Base-by-base conservation (phyloP, 2,329 filamentous ascomycete genomes). In the Venturia asperata region DNA sequence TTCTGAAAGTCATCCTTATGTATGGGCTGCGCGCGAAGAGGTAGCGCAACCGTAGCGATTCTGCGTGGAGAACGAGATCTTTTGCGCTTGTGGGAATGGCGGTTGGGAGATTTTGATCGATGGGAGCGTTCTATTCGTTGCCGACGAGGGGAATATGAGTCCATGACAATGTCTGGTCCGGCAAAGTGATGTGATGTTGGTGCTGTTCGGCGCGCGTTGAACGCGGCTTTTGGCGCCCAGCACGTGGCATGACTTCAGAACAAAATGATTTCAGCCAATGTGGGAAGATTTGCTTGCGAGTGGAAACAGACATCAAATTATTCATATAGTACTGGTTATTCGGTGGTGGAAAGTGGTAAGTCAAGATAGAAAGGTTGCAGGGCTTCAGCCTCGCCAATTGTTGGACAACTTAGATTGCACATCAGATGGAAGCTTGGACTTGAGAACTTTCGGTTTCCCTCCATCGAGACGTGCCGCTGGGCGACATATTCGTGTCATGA, bases 1-100 rank as follows among this genome's bases (percentile, higher is more conserved):
- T 77, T 70, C 1, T 78, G 75, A n/a, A 88, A 80, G 69, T 95
- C 90, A 64, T 82, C 80, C 72, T 89, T 92, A 9, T 82, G 83
- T 5, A 97, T 80, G 55, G 80, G 79, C 15, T 83, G 82, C 3
- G 90, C 86, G 63, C 82, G 79, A 70, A 85, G 87, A 0, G 92
- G 92, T 11, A 95, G 63, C 24, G 34, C n/a, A 17, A 27, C 21
- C n/a, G n/a, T 45, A 2, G 7, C 15, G 7, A 39, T 3, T n/a
- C 15, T 63, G 19, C 49, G 47, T 21, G 43, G 30, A 39, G 61
- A 43, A n/a, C 21, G 41, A 24, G 42, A 42, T 24, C 63, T 49
- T 43, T 77, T 74, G 47, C 73, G 72, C 58, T 69, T 71, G 68
- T 68, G 68, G 66, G 68, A 70, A 62, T 67, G 69, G 60, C 74